phyloP scores from a whole-genome alignment of 257 asterid genomes.

The Solanum dulcamara region DNA sequence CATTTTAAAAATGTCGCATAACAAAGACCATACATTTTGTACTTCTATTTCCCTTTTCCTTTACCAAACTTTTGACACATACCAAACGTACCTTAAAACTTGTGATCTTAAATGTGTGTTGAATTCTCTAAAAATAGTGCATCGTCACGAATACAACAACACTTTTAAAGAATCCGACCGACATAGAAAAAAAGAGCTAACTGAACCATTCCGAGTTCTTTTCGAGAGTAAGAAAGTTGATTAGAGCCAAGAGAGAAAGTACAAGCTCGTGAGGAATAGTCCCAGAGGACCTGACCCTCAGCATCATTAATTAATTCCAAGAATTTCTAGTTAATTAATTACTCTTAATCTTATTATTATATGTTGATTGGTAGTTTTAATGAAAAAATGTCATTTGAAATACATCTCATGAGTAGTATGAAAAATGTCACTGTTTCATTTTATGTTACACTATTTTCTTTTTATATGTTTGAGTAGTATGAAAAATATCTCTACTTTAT shows the following conservation, averaged over 20 bases:
- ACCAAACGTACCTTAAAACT: neutral
- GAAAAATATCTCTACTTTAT: neutral
- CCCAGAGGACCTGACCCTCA: conserved; percentile 4
- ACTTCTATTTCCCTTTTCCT: neutral
- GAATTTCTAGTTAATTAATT: neutral
- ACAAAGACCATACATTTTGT: neutral
- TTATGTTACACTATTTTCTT: neutral
- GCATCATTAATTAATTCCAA: neutral
- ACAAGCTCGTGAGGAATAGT: neutral
- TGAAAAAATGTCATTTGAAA: neutral
- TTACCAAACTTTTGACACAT: neutral
- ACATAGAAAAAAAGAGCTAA: neutral
- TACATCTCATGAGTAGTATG: neutral
- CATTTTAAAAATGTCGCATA: neutral
- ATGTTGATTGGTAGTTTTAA: neutral
- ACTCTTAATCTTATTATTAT: neutral
- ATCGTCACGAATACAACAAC: neutral
- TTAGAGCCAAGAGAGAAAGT: neutral
- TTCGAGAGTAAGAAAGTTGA: neutral
- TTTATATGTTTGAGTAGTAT: neutral
- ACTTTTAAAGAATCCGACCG: neutral
- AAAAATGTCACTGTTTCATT: neutral
- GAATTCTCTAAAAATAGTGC: neutral
- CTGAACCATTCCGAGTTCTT: neutral
- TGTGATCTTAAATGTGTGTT: too few species aligned